These are phyloP conservation scores for Orbilia quercus DNA, from an alignment of 2,329 filamentous ascomycete species.

Conservation along the genomic window DNA sequence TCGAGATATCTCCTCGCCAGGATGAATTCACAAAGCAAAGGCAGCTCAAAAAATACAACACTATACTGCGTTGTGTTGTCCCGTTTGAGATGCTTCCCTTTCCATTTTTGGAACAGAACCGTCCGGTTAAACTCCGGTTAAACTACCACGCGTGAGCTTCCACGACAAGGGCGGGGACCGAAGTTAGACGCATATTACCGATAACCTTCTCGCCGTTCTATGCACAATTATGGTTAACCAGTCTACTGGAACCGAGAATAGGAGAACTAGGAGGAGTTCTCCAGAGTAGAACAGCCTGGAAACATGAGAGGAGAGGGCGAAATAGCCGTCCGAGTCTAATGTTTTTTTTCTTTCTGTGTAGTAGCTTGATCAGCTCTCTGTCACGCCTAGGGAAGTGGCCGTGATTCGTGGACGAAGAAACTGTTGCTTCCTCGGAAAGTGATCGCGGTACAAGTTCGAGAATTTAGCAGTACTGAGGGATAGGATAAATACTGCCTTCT, in stretches of 20 bases:
- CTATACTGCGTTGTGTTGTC: neutral
- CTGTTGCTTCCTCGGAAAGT: conserved; percentile 22
- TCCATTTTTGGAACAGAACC: neutral
- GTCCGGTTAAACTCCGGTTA: conserved; percentile 54
- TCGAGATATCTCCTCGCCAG: no score
- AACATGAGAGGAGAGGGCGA: conserved; percentile 29
- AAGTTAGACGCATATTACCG: conserved; percentile 53
- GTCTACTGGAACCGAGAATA: conserved; percentile 36
- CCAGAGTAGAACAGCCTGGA: conserved; percentile 20
- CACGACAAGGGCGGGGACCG: conserved; percentile 39
- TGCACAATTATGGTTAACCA: conserved; percentile 55
- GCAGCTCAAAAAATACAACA: conserved; percentile 16
- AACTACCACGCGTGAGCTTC: conserved; percentile 40
- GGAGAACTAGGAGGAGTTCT: conserved; percentile 46
- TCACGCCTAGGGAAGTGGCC: conserved; percentile 38
- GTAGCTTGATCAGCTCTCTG: no score
- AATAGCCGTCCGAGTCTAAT: conserved; percentile 38
- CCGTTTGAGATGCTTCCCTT: neutral
- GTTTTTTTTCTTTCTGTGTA: conserved; percentile 17
- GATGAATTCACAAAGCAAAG: no score
- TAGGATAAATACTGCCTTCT: conserved; percentile 51
- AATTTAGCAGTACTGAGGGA: neutral
- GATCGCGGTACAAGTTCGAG: conserved; percentile 30
- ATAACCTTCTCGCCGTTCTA: conserved; percentile 39
- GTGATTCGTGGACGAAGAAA: conserved; percentile 34